Evolutionary conservation across 1,139 yeast genomes (phyloP).

Genomic region (Protomyces gravidus): DNA sequence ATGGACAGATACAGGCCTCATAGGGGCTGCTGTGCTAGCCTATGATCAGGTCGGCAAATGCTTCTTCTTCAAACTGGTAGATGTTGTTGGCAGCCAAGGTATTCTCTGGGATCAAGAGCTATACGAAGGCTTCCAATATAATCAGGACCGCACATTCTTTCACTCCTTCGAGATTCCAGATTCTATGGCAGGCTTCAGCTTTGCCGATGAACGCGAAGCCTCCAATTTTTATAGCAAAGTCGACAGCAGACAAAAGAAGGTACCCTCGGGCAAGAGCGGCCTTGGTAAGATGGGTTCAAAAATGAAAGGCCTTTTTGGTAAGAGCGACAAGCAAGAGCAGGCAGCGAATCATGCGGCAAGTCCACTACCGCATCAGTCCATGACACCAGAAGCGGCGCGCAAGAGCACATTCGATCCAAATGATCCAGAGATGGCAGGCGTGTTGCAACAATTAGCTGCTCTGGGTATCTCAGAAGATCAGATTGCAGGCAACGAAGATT

Average conservation of each 20-base stretch:
- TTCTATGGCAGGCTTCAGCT: constrained; percentile 79
- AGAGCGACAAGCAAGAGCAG: constrained; percentile 54
- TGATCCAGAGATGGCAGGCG: constrained; percentile 79
- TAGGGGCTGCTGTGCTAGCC: constrained; percentile 81
- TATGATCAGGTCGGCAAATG: constrained; percentile 95
- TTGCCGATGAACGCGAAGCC: constrained; percentile 87
- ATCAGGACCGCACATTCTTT: constrained; percentile 90
- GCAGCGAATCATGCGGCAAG: constrained; percentile 47
- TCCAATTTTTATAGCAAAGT: constrained; percentile 46
- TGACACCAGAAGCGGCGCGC: constrained; percentile 1
- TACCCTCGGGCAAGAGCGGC: constrained; percentile 4
- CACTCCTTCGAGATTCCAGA: constrained; percentile 92
- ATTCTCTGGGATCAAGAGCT: constrained; percentile 96
- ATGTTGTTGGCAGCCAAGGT: constrained; percentile 72
- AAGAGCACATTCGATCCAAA: constrained; percentile 24
- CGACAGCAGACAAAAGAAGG: constrained; percentile 17
- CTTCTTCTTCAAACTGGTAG: constrained; percentile 82
- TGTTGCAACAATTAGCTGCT: constrained; percentile 66
- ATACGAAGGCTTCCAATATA: constrained; percentile 78
- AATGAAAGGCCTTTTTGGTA: constrained; percentile 22
- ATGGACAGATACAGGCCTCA: constrained; percentile 85
- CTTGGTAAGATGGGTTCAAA: constrained; percentile 20
- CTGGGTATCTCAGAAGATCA: constrained; percentile 83
- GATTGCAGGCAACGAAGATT: constrained; percentile 71
- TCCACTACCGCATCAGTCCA: constrained; percentile 40